Conservation (phyloP, 2,329 filamentous ascomycete genomes). For the Colletotrichum melonis region DNA sequence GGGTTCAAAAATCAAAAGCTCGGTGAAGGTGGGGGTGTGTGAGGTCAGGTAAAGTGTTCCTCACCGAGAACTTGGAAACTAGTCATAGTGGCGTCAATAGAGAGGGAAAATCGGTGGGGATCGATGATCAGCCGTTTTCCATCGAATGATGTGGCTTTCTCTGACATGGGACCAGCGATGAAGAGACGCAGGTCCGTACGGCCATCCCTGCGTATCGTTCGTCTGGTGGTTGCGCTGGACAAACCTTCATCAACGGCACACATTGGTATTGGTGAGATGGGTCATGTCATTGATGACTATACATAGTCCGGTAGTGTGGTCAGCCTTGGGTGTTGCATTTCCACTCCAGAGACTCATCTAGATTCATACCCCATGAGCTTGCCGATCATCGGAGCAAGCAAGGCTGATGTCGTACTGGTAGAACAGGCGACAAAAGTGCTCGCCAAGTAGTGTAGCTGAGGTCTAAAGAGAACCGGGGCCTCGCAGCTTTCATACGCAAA, state of each 20-base stretch:
- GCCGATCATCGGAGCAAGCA: background rate
- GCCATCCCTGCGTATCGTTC: background rate
- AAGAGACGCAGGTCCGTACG: constrained; percentile 9
- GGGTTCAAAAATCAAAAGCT: constrained; percentile 18
- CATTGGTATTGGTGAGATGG: background rate
- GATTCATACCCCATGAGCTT: background rate
- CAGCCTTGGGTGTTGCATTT: background rate
- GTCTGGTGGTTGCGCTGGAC: background rate
- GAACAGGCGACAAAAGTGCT: too few relatives aligned
- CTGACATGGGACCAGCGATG: background rate
- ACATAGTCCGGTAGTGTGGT: background rate
- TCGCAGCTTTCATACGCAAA: too few relatives aligned
- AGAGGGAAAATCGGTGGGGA: background rate
- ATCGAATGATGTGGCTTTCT: background rate
- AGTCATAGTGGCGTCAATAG: background rate
- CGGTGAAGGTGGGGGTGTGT: constrained; percentile 19
- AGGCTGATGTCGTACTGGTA: too few relatives aligned
- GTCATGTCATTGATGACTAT: background rate
- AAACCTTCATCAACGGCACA: background rate
- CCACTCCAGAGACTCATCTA: background rate
- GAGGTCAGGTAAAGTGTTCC: background rate
- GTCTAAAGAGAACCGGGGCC: too few relatives aligned
- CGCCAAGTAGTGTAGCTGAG: too few relatives aligned
- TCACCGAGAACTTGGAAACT: constrained; percentile 11
- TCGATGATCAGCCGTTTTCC: background rate